A percentile compares a stretch with the other conserved stretches of the same genome.
Evolutionary conservation across 1,284 basidiomycete species (phyloP).

Genomic region (Fomitopsis betulina): DNA sequence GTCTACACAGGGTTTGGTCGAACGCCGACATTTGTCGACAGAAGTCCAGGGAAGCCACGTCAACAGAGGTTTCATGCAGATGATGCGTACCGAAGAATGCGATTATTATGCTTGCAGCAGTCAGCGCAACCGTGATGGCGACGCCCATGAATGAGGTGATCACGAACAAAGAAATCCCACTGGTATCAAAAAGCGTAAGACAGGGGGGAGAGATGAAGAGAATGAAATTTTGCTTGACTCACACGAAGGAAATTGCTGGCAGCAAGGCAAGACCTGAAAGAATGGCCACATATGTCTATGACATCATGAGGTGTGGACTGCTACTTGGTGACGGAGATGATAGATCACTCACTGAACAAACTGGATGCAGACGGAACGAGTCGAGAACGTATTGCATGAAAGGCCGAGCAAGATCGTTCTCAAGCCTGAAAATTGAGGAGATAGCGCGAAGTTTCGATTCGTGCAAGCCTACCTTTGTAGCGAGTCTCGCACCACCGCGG

Average conservation of each 20-base stretch:
- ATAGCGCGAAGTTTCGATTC: background rate
- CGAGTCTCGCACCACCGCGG: background rate
- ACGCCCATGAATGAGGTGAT: slow-evolving; percentile 5
- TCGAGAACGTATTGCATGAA: background rate
- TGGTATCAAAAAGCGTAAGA: background rate
- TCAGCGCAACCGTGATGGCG: slow-evolving; percentile 2
- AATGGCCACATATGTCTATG: slow-evolving; percentile 6
- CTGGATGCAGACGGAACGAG: slow-evolving; percentile 1
- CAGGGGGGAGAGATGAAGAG: background rate
- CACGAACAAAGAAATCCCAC: slow-evolving; percentile 8
- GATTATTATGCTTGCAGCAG: background rate
- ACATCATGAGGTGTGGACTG: background rate
- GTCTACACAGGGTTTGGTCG: no score
- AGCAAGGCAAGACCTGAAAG: slow-evolving; percentile 4
- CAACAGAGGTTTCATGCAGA: no score
- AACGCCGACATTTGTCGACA: no score
- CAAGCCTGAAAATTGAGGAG: slow-evolving; percentile 1
- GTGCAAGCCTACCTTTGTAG: background rate
- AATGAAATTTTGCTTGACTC: background rate
- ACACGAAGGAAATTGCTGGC: slow-evolving; percentile 9
- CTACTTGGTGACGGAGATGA: background rate
- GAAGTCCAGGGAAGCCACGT: no score
- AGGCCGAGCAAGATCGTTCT: slow-evolving; percentile 3
- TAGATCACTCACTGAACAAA: slow-evolving; percentile 6
- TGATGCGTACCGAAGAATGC: slow-evolving; percentile 1